phyloP scores from a whole-genome alignment of 257 asterid genomes.

The Salvia rosmarinus region DNA sequence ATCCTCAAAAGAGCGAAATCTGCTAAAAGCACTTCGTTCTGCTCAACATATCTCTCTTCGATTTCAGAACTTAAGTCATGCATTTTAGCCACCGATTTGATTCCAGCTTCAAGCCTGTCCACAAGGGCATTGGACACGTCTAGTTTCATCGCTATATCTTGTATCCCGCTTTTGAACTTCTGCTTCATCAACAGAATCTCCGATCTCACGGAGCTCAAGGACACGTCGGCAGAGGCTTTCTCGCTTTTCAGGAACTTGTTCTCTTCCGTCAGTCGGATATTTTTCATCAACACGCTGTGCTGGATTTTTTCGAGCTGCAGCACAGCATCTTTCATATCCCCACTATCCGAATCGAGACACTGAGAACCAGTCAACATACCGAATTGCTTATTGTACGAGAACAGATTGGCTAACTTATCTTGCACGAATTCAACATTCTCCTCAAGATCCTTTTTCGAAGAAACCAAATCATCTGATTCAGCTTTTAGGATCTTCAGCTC shows the following conservation, averaged over 20 bases:
- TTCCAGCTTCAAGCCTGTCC: constrained; percentile 68
- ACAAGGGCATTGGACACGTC: constrained; percentile 66
- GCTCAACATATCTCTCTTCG: constrained; percentile 56
- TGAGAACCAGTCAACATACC: constrained; percentile 38
- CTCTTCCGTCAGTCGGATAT: constrained; percentile 62
- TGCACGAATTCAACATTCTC: constrained; percentile 51
- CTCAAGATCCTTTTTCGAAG: constrained; percentile 58
- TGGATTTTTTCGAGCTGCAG: constrained; percentile 71
- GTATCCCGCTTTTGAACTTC: constrained; percentile 56
- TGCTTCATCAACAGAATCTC: constrained; percentile 68
- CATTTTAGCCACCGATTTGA: constrained; percentile 69
- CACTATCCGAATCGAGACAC: constrained; percentile 37
- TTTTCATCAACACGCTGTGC: constrained; percentile 45
- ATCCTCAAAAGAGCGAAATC: constrained; percentile 64
- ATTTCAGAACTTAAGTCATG: constrained; percentile 56
- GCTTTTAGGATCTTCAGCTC: constrained; percentile 45
- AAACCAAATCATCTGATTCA: constrained; percentile 57
- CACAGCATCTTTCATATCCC: constrained; percentile 52
- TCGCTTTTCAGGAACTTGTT: constrained; percentile 61
- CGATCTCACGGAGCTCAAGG: constrained; percentile 57
- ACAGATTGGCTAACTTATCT: constrained; percentile 53
- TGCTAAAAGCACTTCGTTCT: constrained; percentile 59
- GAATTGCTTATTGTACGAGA: constrained; percentile 45
- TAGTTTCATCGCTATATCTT: constrained; percentile 52
- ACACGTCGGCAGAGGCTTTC: constrained; percentile 52